Evolutionary conservation across 2,329 filamentous ascomycete genomes (phyloP).

Genomic region (Geoglossum cookeanum): DNA sequence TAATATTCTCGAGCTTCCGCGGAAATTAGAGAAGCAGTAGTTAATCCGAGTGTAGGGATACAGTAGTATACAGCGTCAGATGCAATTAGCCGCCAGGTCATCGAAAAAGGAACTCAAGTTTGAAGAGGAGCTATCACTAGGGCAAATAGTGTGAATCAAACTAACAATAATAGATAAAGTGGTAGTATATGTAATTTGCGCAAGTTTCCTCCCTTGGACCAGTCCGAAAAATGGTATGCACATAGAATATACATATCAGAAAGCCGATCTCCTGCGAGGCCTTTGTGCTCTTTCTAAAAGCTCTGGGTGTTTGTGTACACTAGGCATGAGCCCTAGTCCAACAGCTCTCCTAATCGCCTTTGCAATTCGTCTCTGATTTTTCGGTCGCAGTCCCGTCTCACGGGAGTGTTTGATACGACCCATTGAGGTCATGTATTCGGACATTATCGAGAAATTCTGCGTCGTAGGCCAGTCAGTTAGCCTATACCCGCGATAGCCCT

Average conservation of each 20-base stretch:
- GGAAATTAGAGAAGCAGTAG: too few relatives aligned
- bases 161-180: not conserved
- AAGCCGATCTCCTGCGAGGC: too few relatives aligned
- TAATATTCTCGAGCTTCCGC: too few relatives aligned
- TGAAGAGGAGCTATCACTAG: not conserved
- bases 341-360: constrained; percentile 82
- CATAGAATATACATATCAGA: not conserved
- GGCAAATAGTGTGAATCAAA: not conserved
- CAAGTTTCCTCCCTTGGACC: not conserved
- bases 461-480: constrained; percentile 4
- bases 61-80: too few relatives aligned
- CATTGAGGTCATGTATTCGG: constrained; percentile 68
- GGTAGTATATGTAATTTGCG: not conserved
- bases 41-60: too few relatives aligned
- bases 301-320: constrained; percentile 75
- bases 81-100: too few relatives aligned
- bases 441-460: constrained; percentile 83
- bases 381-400: constrained; percentile 61
- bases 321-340: constrained; percentile 81
- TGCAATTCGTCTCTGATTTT: constrained; percentile 83
- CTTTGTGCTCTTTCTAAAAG: constrained; percentile 31
- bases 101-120: not conserved
- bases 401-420: constrained; percentile 66
- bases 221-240: not conserved
- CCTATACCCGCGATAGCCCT: constrained; percentile 5